These are phyloP conservation scores for Talaromyces funiculosus DNA, from an alignment of 2,329 filamentous ascomycete species.

Conservation along the genomic window DNA sequence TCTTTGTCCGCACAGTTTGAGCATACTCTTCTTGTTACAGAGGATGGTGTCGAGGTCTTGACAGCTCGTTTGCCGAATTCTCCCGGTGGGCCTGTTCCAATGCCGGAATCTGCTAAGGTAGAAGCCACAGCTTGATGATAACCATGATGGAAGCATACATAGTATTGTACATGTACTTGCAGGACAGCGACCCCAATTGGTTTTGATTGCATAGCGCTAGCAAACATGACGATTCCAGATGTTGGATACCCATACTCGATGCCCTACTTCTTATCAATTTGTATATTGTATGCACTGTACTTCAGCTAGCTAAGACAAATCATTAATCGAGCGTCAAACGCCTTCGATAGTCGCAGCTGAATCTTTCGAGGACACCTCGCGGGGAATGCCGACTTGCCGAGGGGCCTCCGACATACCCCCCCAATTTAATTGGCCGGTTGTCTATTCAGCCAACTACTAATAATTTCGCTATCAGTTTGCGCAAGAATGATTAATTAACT, in stretches of 20 bases:
- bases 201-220: conserved; percentile 8
- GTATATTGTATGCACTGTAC: background rate
- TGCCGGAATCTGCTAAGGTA: conserved; percentile 39
- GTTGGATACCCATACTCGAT: background rate
- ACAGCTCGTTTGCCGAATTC: conserved; percentile 68
- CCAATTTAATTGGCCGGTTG: background rate
- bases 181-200: background rate
- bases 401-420: background rate
- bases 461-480: conserved; percentile 2
- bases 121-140: background rate
- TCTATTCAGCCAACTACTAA: background rate
- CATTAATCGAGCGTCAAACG: background rate
- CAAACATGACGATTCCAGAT: background rate
- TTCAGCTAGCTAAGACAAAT: background rate
- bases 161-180: background rate
- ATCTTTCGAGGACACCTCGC: background rate
- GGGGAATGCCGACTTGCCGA: conserved; percentile 6
- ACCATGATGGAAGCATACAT: background rate
- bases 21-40: conserved; percentile 77
- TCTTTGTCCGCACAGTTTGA: conserved; percentile 91
- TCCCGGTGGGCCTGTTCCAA: conserved; percentile 65
- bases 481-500: background rate
- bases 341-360: background rate
- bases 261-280: background rate
- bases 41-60: conserved; percentile 73